Base-by-base conservation (phyloP, 768 basidiomycete species). In the Lactifluus echinatus region DNA sequence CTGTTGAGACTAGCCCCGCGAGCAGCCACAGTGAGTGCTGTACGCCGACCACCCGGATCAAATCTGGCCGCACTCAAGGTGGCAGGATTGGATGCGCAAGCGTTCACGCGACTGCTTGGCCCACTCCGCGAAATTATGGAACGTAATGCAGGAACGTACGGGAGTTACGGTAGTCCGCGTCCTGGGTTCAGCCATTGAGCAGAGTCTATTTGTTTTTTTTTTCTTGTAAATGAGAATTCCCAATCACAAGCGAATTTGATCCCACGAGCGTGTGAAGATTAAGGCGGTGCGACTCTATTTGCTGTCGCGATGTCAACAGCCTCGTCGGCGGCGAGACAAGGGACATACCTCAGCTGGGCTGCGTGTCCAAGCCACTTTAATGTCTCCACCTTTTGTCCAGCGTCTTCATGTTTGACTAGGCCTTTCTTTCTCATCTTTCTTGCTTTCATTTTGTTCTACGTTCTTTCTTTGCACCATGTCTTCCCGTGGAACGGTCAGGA, bases 91-190 rank as follows among this genome's bases (percentile, higher is more conserved):
- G 93, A 93, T 65, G 91, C 92, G 34, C 81, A 89, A 57, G 88
- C 94, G 19, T 99, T 99, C 67, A 96, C 93, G 12, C 84, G 95
- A 39, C 74, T 99, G 42, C 81, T 99, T 31, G 95, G 95, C 4
- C 93, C 93, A 21, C 74, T 95, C 62, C 83, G 89, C 59, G 93
- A 94, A 70, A 85, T 93, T 67, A 92, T 94, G 90, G 90, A 92
- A 67, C 81, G 91, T 63, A 82, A 85, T 66, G 86, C 89, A 21
- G 85, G 88, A 67, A 77, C 75, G 48, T 90, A 90, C 68, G 78
- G 77, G 24, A 57, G 26, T 45, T 59, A 49, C 17, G 37, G 53
- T 33, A 60, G 2, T 46, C 59, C 43, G n/a, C 44, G 29, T 24
- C 55, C 23, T 55, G 56, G 31, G n/a, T 61, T 56, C 28, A 46